A percentile compares a stretch with the other conserved stretches of the same genome.
Evolutionary conservation across 179 eudicot genomes (phyloP).

Genomic region (Patellifolia procumbens): DNA sequence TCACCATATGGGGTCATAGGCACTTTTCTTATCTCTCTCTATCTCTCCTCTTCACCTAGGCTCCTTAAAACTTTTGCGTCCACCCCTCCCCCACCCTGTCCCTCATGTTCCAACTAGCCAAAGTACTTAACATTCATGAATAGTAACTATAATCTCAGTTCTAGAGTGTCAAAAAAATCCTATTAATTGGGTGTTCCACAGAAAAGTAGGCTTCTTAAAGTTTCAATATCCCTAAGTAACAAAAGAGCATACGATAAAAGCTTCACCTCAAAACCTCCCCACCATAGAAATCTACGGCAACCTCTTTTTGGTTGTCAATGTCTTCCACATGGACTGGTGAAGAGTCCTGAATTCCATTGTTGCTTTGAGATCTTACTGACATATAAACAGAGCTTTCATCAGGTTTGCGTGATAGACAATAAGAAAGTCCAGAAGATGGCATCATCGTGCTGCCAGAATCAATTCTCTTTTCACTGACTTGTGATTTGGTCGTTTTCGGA

Average conservation of each 20-base stretch:
- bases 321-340: conserved; percentile 28
- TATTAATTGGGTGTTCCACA: not conserved
- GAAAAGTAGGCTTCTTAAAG: not conserved
- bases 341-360: conserved; percentile 32
- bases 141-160: not conserved
- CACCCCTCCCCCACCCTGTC: too few species aligned
- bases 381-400: conserved; percentile 31
- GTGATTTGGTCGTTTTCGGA: conserved; percentile 36
- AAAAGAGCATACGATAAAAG: conserved; percentile 5
- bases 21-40: too few species aligned
- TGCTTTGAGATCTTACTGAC: conserved; percentile 32
- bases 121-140: not conserved
- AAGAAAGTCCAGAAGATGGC: conserved; percentile 25
- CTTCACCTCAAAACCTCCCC: conserved; percentile 50
- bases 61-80: too few species aligned
- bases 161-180: not conserved
- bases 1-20: too few species aligned
- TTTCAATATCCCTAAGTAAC: not conserved
- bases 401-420: conserved; percentile 27
- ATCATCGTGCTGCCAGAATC: conserved; percentile 29
- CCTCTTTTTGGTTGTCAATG: conserved; percentile 32
- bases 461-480: conserved; percentile 30
- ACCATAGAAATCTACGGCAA: conserved; percentile 39
- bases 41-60: too few species aligned
- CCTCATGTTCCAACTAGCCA: too few species aligned